Evolutionary conservation across 2,329 filamentous ascomycete genomes (phyloP), one percentile per base, ranked within the genome.

Genomic region (Epichloe sp.): DNA sequence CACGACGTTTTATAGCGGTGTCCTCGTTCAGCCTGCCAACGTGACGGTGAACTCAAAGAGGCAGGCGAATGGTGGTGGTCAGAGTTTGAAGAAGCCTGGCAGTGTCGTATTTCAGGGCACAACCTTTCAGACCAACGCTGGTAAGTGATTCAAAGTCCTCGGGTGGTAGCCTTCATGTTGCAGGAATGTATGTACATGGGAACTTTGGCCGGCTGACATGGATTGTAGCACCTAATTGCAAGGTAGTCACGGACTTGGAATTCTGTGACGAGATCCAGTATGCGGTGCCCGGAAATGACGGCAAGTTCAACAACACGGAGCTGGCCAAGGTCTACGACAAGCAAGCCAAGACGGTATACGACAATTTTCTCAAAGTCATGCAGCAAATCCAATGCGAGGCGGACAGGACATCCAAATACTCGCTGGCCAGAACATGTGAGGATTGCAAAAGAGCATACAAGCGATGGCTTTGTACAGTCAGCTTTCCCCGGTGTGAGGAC

Each of bases 181-280:
- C 41, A 23, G 5, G 41, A 2, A 15, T 7, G 15, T 15, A 41
- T 17, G 38, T n/a, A 41, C 17, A 31, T 26, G 41, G 41, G 4
- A 43, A 11, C 31, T 11, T 19, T 6, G 21, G 41, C n/a, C 17
- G 21, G 41, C 41, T 48, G 19, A 48, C 17, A 12, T 44, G 26
- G 37, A 26, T 15, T 53, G 56, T 59, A 80, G 87, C 86, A 53
- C 78, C 81, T 53, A 95, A 90, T 61, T 98, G 93, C 65, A 84
- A 85, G 53, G 76, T 98, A 41, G 76, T 97, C 44, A 90, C 83
- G 65, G 83, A 94, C 62, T 79, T 98, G n/a, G 74, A 82, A 0
- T 94, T 97, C 66, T 98, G 93, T 70, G 78, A 84, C 58, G 81
- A 91, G 59, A 85, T 91, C 46, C 88, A 91, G 48, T 96, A 96